A percentile compares a stretch with the other conserved stretches of the same genome.
These are phyloP conservation scores for Deinandra increscens DNA, from an alignment of 129 eudicot genomes.

Conservation along the genomic window DNA sequence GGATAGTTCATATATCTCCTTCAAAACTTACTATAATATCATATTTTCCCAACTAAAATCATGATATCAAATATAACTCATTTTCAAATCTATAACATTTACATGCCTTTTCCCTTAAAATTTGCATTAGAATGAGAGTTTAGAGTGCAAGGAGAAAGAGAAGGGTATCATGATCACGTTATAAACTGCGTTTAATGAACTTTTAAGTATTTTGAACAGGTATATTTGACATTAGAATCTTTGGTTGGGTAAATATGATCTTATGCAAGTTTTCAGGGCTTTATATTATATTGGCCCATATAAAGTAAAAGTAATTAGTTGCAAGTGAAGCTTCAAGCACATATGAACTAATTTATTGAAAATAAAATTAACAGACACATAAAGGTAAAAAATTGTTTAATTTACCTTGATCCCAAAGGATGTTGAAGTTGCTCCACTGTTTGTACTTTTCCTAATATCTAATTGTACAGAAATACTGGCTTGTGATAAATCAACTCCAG, in stretches of 20 bases:
- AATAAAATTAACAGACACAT: not conserved
- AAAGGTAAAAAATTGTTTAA: not conserved
- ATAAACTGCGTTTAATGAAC: not conserved
- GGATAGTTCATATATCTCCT: not conserved
- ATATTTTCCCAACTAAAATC: not conserved
- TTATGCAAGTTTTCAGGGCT: not conserved
- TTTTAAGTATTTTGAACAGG: not conserved
- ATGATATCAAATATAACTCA: not conserved
- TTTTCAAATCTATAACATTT: too few species aligned
- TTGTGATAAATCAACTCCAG: slow-evolving; percentile 86
- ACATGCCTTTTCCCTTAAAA: too few species aligned
- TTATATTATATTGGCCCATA: not conserved
- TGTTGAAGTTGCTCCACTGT: slow-evolving; percentile 33
- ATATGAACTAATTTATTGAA: not conserved
- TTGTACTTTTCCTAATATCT: slow-evolving; percentile 56
- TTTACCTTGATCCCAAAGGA: slow-evolving; percentile 41
- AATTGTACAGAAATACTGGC: slow-evolving; percentile 82
- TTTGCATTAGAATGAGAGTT: too few species aligned
- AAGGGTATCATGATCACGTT: too few species aligned
- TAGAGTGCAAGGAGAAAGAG: too few species aligned
- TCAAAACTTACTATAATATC: not conserved
- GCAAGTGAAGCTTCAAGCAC: not conserved
- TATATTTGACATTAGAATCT: not conserved
- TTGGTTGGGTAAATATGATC: not conserved
- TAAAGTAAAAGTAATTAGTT: not conserved